Percentiles rank a stretch among this genome's conserved stretches.
Evolutionary conservation across 2,329 filamentous ascomycete genomes (phyloP).

Genomic region (Colletotrichum higginsianum): DNA sequence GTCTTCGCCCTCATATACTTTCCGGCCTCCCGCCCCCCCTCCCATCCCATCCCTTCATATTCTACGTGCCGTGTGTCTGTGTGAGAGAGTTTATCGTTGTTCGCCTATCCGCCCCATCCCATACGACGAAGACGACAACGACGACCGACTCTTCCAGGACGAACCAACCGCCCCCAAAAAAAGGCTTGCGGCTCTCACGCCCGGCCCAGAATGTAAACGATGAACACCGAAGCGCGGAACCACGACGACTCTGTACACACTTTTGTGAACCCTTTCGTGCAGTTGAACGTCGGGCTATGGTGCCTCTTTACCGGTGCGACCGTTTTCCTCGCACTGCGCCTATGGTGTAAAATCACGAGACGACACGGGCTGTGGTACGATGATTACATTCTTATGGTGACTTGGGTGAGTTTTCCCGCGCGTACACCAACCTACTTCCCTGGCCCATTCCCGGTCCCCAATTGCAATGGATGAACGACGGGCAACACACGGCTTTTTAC

Average conservation of each 20-base stretch:
- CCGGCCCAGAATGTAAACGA: constrained; percentile 37
- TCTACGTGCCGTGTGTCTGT: background rate
- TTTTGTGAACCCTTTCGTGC: constrained; percentile 49
- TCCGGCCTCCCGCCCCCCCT: background rate
- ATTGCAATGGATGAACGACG: too few species aligned
- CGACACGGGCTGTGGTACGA: constrained; percentile 57
- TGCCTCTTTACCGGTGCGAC: constrained; percentile 51
- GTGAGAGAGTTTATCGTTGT: background rate
- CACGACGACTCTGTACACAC: constrained; percentile 46
- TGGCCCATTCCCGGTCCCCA: too few species aligned
- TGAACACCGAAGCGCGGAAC: constrained; percentile 42
- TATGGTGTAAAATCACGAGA: constrained; percentile 54
- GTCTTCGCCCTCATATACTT: background rate
- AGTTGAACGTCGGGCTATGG: constrained; percentile 54
- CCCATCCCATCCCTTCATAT: too few species aligned
- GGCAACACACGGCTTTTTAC: background rate
- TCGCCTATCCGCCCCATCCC: background rate
- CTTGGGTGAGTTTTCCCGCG: constrained; percentile 50
- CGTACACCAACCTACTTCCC: too few species aligned
- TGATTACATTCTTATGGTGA: constrained; percentile 55
- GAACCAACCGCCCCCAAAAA: too few species aligned
- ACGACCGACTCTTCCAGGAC: too few species aligned
- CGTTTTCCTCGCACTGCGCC: constrained; percentile 49
- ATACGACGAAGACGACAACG: background rate
- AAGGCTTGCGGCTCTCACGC: constrained; percentile 22